Conservation (phyloP, 2,329 filamentous ascomycete genomes). For the Phoma sp. region DNA sequence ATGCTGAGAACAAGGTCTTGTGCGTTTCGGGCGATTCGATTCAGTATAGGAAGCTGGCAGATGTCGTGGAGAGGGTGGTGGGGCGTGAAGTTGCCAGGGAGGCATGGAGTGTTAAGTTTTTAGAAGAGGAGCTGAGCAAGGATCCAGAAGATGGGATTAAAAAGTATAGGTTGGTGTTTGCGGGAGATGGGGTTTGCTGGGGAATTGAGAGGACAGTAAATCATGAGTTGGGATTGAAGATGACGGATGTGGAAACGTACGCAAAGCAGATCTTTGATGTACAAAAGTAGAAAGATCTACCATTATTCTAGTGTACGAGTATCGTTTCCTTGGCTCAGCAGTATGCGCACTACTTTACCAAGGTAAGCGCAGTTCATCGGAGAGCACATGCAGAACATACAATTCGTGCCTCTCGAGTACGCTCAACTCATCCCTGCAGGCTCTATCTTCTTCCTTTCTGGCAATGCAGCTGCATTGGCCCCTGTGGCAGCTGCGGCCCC, state of each 20-base stretch:
- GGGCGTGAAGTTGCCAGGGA: conserved; percentile 56
- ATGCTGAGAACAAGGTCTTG: conserved; percentile 54
- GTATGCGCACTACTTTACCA: conserved; percentile 20
- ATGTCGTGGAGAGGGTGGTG: conserved; percentile 58
- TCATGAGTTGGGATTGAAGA: conserved; percentile 54
- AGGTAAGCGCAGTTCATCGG: conserved; percentile 13
- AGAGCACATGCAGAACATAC: conserved; percentile 1
- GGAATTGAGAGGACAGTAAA: conserved; percentile 62
- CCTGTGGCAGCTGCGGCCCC: conserved; percentile 27
- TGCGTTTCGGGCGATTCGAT: conserved; percentile 70
- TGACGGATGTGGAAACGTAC: conserved; percentile 55
- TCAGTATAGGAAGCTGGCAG: conserved; percentile 62
- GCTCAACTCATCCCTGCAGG: too few relatives aligned
- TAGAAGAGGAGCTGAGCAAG: conserved; percentile 56
- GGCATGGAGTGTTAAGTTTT: conserved; percentile 57
- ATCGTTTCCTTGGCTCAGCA: background rate
- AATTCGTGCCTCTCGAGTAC: too few relatives aligned
- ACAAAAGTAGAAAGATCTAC: conserved; percentile 9
- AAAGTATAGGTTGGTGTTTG: conserved; percentile 70
- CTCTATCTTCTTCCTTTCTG: conserved; percentile 18
- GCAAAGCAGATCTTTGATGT: conserved; percentile 22
- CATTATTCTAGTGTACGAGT: conserved; percentile 2
- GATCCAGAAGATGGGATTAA: conserved; percentile 60
- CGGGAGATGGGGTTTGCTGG: conserved; percentile 67
- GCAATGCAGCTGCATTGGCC: conserved; percentile 26